Base-by-base conservation (phyloP, 1,139 yeast species). In the Suhomyces coccinellae region DNA sequence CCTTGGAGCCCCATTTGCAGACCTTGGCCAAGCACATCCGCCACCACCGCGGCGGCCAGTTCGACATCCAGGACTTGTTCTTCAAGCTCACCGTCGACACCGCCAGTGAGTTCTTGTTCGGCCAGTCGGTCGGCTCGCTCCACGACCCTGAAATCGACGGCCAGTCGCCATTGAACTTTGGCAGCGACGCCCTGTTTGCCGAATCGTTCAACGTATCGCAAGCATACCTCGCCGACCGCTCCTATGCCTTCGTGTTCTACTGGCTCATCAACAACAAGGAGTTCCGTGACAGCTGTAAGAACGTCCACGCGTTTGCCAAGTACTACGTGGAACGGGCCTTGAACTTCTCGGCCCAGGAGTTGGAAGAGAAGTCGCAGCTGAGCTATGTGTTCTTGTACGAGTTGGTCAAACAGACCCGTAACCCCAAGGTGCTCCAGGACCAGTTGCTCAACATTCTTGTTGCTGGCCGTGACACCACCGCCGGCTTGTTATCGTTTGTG, bases 391-490 rank as follows among this genome's bases (percentile, higher is more conserved):
- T 79, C 57, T 67, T 79, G 51, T 73, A 73, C 49, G 82, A 77
- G 52, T 67, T 79, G 51, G 77, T 66, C 30, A 74, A 76, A 54
- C 75, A 75, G 51, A 77, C 83, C 1, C 67, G 73, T 45, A 73
- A 79, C 55, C 79, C 78, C 7, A 60, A 53, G 31, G 65, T 71
- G n/a, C 69, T 79, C 52, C 69, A 80, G 41, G 80, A 77, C 53
- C 82, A 79, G 58, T 66, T 75, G 33, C 63, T 79, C 52, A 77
- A 77, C 52, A 74, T 79, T 50, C 61, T 79, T 47, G 62, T 79
- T 24, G 83, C 83, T 22, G 83, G 82, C 15, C 67, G 83, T 56
- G 83, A 79, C 57, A 79, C 85, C 38, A 80, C 84, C 14, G 83
- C 84, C 1, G 77, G 79, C 3, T 63, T 78, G 37, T 69, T 80